Evolutionary conservation across 2,329 filamentous ascomycete genomes (phyloP), one percentile per base, ranked within the genome.

Genomic region (Aspergillus uvarum): DNA sequence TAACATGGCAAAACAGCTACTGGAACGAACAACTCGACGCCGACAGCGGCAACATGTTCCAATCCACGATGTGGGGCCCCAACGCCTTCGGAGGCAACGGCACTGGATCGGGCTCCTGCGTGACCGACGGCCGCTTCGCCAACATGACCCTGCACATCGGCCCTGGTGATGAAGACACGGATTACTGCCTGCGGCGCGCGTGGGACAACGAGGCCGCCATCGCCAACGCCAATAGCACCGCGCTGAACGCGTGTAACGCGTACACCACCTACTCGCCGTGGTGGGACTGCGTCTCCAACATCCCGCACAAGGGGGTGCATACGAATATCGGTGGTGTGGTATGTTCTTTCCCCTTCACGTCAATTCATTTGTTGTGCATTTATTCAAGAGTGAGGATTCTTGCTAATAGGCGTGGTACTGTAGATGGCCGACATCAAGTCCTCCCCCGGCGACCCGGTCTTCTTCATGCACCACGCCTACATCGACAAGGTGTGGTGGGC

Each of bases 391-490:
- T 29, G 1, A 29, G 26, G 26, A 6, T 29, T 6, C 5, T 8
- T 29, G 26, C 26, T 29, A 29, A 29, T 10, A 29, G 26, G 0
- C 0, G n/a, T n/a, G n/a, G n/a, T n/a, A 1, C 0, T 29, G 7
- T 38, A 58, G 55, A 58, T 58, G 58, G 52, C 58, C 1, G 58
- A 59, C 19, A 59, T 59, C 29, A 59, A 59, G 42, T 56, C 53
- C 47, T 59, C 58, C 10, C 58, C 58, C 8, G 58, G 58, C 16
- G 58, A 59, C 53, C 58, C 58, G 5, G 38, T 56, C 4, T 59
- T 59, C 53, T 59, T 59, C 52, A 59, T 59, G 58, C 58, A 59
- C 38, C 58, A 59, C 26, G 51, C 51, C 35, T 59, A 59, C 35
- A 56, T 59, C 19, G 58, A 59, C 35, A 47, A 48, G 29, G 53